Base-by-base conservation (phyloP, 495 filamentous ascomycete genomes). In the Niebla homalea region DNA sequence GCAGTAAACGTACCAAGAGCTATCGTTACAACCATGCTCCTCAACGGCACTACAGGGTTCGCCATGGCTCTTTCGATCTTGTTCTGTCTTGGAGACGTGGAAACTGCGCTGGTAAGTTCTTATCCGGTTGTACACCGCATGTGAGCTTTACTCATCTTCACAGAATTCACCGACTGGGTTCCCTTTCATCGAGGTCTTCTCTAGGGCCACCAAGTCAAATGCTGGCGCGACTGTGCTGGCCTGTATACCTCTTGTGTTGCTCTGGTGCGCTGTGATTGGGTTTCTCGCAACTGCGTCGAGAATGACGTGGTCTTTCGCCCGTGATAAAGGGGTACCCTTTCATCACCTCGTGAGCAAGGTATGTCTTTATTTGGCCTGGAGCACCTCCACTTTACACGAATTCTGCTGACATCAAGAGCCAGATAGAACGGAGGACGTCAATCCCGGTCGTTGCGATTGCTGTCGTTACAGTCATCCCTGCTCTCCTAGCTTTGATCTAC, bases 241-340 rank as follows among this genome's bases (percentile, higher is more conserved):
- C 18, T 51, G 45, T 18, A 50, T 59, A 11, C 46, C 76, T 1
- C 64, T 70, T 3, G 59, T 66, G 5, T 60, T 75, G 47, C 62
- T 63, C 3, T 56, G 68, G n/a, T 68, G 62, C n/a, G 67, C 69
- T 4, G 63, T 61, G 43, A 65, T 76, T 14, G 64, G 68, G 11
- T 66, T 71, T 47, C 58, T 73, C 18, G 73, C 75, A 16, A 65
- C 75, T 6, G 59, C 72, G 4, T 77, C 76, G 16, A 67, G 77
- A 1, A 71, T 74, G 58, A 62, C 70, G 35, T 80, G 74, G 70
- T 68, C 75, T 0, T 78, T 79, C 53, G 65, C 73, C 2, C 62
- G 76, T 3, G 76, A 79, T 51, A 64, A 65, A 14, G 75, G 71
- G 4, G 54, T 76, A 14, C 75, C 75, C 2, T 78, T 75, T 49